Evolutionary conservation across 2,329 filamentous ascomycete species (phyloP).

Genomic region (Lachnellula willkommii): DNA sequence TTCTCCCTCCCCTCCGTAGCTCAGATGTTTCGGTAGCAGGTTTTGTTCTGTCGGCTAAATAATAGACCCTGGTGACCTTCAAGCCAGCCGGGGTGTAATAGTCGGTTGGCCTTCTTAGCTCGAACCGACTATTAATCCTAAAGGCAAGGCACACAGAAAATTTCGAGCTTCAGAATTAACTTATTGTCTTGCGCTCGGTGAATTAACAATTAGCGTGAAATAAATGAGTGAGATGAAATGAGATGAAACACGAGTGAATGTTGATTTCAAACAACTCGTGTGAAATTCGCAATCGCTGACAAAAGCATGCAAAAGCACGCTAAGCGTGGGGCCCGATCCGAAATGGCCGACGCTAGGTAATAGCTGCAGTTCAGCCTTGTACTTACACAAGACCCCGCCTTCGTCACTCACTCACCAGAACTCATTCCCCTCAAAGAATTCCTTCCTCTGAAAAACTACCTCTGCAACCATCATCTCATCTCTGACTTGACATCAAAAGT

Average conservation of each 20-base stretch:
- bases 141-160: not conserved
- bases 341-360: not conserved
- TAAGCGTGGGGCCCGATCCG: not conserved
- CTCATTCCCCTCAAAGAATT: not conserved
- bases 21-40: too few relatives aligned
- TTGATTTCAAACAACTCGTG: not conserved
- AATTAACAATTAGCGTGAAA: not conserved
- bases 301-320: not conserved
- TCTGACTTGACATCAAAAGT: constrained; percentile 20
- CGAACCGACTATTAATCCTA: too few relatives aligned
- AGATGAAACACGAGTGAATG: too few relatives aligned
- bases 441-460: not conserved
- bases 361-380: not conserved
- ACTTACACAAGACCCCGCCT: not conserved
- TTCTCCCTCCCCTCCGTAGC: too few relatives aligned
- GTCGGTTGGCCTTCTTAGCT: too few relatives aligned
- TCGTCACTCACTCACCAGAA: not conserved
- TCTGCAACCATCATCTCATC: not conserved
- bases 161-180: not conserved
- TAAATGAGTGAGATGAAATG: too few relatives aligned
- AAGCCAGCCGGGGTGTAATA: too few relatives aligned
- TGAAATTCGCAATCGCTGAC: not conserved
- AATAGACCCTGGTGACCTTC: too few relatives aligned
- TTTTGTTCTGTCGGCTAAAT: too few relatives aligned
- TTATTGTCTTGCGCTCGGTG: not conserved